These are phyloP conservation scores for Diutina pseudorugosa DNA, from an alignment of 1,139 yeast genomes.

Conservation along the genomic window DNA sequence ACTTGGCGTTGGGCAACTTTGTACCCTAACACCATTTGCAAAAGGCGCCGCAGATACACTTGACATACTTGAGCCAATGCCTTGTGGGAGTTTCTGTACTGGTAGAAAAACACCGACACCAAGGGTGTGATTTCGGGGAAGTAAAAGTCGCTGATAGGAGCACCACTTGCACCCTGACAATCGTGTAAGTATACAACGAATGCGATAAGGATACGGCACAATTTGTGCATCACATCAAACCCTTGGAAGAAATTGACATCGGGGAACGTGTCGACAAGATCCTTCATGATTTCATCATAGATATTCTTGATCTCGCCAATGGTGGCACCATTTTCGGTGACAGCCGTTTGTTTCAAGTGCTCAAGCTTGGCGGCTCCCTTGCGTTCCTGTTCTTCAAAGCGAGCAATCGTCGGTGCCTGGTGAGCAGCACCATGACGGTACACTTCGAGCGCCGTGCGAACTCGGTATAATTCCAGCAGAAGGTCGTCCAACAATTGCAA, in stretches of 20 bases:
- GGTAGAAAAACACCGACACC: slow-evolving; percentile 2
- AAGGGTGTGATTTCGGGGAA: background rate
- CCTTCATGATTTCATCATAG: background rate
- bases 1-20: background rate
- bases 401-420: background rate
- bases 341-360: background rate
- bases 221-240: slow-evolving; percentile 2
- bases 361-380: background rate
- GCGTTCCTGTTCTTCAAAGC: background rate
- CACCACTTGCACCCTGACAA: background rate
- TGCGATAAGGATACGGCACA: background rate
- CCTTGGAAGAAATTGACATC: slow-evolving; percentile 4
- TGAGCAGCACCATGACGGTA: background rate
- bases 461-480: background rate
- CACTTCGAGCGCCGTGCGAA: background rate
- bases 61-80: slow-evolving; percentile 2
- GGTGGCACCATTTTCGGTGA: background rate
- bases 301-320: background rate
- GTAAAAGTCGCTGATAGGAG: background rate
- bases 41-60: background rate
- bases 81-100: slow-evolving; percentile 3
- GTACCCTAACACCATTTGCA: slow-evolving; percentile 1
- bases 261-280: background rate
- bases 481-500: background rate
- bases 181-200: background rate